These are phyloP conservation scores for Novakomyces olei DNA, from an alignment of 805 yeast genomes.

Conservation along the genomic window DNA sequence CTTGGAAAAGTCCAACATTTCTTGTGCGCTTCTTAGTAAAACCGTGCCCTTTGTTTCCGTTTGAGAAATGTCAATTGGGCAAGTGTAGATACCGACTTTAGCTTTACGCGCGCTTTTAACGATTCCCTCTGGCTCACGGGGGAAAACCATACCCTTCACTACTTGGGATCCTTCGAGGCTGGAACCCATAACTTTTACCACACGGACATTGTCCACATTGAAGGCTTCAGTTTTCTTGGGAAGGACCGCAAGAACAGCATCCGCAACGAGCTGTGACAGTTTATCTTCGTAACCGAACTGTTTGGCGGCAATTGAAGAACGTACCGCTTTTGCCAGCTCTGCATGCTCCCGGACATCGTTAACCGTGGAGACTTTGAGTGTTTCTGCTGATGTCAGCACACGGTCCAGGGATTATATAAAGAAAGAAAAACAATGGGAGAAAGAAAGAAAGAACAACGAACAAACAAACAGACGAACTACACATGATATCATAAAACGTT, in stretches of 20 bases:
- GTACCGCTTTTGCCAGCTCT: slow-evolving; percentile 48
- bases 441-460: too few species aligned
- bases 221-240: slow-evolving; percentile 46
- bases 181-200: slow-evolving; percentile 91
- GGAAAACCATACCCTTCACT: slow-evolving; percentile 93
- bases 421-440: too few species aligned
- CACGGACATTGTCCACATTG: slow-evolving; percentile 84
- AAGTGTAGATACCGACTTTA: slow-evolving; percentile 78
- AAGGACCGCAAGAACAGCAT: slow-evolving; percentile 58
- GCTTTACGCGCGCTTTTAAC: slow-evolving; percentile 45
- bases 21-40: slow-evolving; percentile 81
- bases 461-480: too few species aligned
- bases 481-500: too few species aligned
- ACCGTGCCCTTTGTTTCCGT: slow-evolving; percentile 99
- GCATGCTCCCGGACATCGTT: slow-evolving; percentile 31
- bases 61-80: slow-evolving; percentile 83
- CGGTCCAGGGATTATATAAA: too few species aligned
- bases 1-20: slow-evolving; percentile 85
- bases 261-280: slow-evolving; percentile 55
- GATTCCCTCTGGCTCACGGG: slow-evolving; percentile 89
- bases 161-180: slow-evolving; percentile 53
- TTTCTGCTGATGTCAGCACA: slow-evolving; percentile 1
- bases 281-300: slow-evolving; percentile 75
- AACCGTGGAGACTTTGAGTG: slow-evolving; percentile 36
- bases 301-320: slow-evolving; percentile 79